phyloP scores from a whole-genome alignment of 495 filamentous ascomycete species.

The Aspergillus panamensis region DNA sequence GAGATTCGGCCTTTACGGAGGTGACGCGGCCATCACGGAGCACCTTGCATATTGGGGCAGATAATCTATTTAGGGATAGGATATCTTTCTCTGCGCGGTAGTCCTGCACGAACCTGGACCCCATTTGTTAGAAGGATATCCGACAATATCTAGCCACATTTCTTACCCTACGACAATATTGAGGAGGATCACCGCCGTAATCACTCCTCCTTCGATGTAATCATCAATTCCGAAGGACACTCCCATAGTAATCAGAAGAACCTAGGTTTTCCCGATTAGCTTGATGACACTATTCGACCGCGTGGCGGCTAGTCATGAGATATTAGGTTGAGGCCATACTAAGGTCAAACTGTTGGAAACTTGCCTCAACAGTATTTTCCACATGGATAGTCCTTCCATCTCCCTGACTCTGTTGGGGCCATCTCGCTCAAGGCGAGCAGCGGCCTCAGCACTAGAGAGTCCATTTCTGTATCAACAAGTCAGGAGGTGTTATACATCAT shows the following conservation, averaged over 20 bases:
- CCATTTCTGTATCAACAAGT: conserved; percentile 43
- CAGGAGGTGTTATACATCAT: background rate
- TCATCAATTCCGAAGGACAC: conserved; percentile 76
- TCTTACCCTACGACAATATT: conserved; percentile 68
- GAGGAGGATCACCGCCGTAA: conserved; percentile 74
- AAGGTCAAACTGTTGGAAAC: conserved; percentile 64
- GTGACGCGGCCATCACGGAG: conserved; percentile 65
- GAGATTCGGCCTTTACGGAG: conserved; percentile 64
- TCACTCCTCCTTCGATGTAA: conserved; percentile 79
- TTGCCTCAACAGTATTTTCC: conserved; percentile 57
- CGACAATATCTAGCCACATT: background rate
- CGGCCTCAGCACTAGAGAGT: conserved; percentile 52
- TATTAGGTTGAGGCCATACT: conserved; percentile 29
- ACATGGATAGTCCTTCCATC: conserved; percentile 51
- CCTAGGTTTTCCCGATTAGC: conserved; percentile 40
- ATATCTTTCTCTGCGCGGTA: conserved; percentile 85
- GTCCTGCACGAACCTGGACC: conserved; percentile 65
- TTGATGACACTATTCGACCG: conserved; percentile 8
- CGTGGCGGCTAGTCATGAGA: conserved; percentile 1
- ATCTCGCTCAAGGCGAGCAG: conserved; percentile 49
- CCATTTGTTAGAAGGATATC: background rate
- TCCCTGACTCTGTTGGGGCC: conserved; percentile 60
- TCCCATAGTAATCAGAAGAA: conserved; percentile 80
- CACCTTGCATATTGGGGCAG: conserved; percentile 73
- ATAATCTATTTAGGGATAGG: conserved; percentile 71